Evolutionary conservation across 352 stramenopile genomes (phyloP).

Genomic region (Phytophthora ohioensis): DNA sequence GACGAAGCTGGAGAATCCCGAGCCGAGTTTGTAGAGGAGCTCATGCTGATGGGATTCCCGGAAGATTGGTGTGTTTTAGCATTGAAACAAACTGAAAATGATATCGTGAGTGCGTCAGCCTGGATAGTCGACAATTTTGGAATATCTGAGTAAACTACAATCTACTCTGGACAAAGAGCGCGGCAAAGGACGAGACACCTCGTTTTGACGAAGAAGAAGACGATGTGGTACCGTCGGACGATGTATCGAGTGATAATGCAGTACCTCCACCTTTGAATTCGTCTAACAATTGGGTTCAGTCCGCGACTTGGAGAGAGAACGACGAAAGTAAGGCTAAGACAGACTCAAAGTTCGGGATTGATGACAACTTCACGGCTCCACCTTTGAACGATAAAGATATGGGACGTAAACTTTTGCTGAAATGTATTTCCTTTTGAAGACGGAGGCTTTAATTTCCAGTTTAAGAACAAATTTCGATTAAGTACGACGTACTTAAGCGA

Average conservation of each 20-base stretch:
- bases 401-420: slow-evolving; percentile 82
- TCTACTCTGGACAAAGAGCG: slow-evolving; percentile 77
- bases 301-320: slow-evolving; percentile 12
- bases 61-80: slow-evolving; percentile 93
- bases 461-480: too few species aligned
- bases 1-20: slow-evolving; percentile 64
- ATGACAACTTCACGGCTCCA: slow-evolving; percentile 13
- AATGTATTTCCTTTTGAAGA: slow-evolving; percentile 91
- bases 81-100: slow-evolving; percentile 91
- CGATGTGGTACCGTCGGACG: slow-evolving; percentile 26
- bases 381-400: slow-evolving; percentile 80
- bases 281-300: slow-evolving; percentile 22
- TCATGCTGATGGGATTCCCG: slow-evolving; percentile 94
- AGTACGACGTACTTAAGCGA: too few species aligned
- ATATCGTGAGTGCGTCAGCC: slow-evolving; percentile 90
- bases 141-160: slow-evolving; percentile 90
- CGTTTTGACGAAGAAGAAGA: slow-evolving; percentile 80
- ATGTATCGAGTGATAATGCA: background rate
- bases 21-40: slow-evolving; percentile 89
- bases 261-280: slow-evolving; percentile 5
- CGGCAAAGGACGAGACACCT: slow-evolving; percentile 44
- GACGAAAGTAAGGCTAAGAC: background rate
- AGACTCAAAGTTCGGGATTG: too few species aligned
- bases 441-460: slow-evolving; percentile 48
- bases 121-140: slow-evolving; percentile 95